Evolutionary conservation across 768 basidiomycete species (phyloP), one percentile per base, ranked within the genome.

Genomic region (Mycena rebaudengoi): DNA sequence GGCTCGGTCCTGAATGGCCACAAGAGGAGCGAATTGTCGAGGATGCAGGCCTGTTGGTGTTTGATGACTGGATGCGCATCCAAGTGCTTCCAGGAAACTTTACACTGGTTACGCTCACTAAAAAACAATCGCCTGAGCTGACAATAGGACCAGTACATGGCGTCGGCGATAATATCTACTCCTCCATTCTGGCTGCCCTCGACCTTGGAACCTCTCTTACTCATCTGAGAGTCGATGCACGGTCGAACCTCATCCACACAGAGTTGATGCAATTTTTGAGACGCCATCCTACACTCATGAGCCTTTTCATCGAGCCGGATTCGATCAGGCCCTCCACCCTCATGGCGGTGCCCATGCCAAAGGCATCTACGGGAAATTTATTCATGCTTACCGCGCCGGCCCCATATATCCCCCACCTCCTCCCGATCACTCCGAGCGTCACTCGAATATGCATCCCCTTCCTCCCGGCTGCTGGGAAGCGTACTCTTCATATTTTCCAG

Each of bases 21-120:
- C 58, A 49, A 20, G 39, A 64, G 12, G 62, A 67, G 1, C 66
- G 66, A 3, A 59, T 67, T 28, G 11, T 29, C 12, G 26, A 49
- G 29, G 66, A 67, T 23, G 39, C 40, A 4, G 66, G 62, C 3
- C 16, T 46, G n/a, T 25, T 60, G 30, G 46, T 52, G 1, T 63
- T 63, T 21, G 58, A 54, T 41, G 32, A 56, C 28, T 67, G 66
- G 61, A 67, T 67, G 57, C 62, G 66, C 20, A 48, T 67, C 7
- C 66, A 67, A 13, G 32, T 11, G 1, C 53, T 67, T 1, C 57
- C 45, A 4, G 58, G 43, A 5, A 55, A 54, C n/a, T 20, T 60
- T 3, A 67, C 61, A 5, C 30, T 63, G 8, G 45, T 67, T 6
- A 67, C 66, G 16, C 53, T 67, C 14, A 56, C 52, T 4, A 46